Conservation (phyloP, 108 stramenopile species). For the Fragilaria crotonensis region DNA sequence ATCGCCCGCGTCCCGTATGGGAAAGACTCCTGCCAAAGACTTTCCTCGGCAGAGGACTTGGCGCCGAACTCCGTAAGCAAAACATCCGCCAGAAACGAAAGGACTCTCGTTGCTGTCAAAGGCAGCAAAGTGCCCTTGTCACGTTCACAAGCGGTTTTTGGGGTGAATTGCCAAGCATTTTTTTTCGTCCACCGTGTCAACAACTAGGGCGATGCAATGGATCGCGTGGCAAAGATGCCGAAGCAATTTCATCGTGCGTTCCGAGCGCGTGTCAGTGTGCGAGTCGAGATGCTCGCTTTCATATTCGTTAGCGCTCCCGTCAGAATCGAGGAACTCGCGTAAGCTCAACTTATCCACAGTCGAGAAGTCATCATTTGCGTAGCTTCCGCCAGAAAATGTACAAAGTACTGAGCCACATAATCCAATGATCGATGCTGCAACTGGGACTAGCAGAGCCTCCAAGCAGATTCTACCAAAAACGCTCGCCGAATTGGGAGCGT, state of each 20-base stretch:
- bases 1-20: constrained; percentile 45
- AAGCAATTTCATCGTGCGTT: constrained; percentile 23
- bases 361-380: not conserved
- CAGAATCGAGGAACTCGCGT: constrained; percentile 66
- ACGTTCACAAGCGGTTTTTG: constrained; percentile 7
- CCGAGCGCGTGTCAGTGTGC: constrained; percentile 6
- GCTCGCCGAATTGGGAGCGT: constrained; percentile 16
- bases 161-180: constrained; percentile 8
- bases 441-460: constrained; percentile 34
- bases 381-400: constrained; percentile 8
- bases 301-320: constrained; percentile 53
- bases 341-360: constrained; percentile 17
- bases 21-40: constrained; percentile 47
- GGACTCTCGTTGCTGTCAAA: constrained; percentile 42
- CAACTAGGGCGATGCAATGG: constrained; percentile 52
- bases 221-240: constrained; percentile 54
- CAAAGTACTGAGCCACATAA: constrained; percentile 53
- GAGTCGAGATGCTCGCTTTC: constrained; percentile 23
- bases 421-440: constrained; percentile 44
- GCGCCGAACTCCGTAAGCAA: constrained; percentile 44
- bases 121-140: constrained; percentile 62
- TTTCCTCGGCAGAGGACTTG: not conserved
- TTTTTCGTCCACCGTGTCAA: constrained; percentile 44
- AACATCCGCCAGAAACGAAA: constrained; percentile 54
- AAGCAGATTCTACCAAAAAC: constrained; percentile 16